phyloP scores from a whole-genome alignment of 73 alveolate species.

The Tetrahymena borealis region DNA sequence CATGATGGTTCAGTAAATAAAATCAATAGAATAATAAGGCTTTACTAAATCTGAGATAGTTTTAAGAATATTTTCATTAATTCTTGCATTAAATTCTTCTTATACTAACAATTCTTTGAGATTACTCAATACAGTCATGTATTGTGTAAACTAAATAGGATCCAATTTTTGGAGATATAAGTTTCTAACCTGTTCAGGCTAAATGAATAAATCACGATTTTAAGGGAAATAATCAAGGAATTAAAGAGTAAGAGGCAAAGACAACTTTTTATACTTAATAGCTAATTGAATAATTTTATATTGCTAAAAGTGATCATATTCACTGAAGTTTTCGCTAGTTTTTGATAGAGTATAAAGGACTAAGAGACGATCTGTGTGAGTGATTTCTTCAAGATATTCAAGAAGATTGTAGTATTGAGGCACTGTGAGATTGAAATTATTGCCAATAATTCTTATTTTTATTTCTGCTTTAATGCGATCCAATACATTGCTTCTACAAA shows the following conservation, averaged over 20 bases:
- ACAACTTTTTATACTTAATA: not conserved
- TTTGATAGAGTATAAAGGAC: not conserved
- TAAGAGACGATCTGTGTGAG: not conserved
- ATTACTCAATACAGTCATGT: not conserved
- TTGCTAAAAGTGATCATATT: not conserved
- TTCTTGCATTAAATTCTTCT: not conserved
- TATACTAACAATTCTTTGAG: not conserved
- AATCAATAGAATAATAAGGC: not conserved
- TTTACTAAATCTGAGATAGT: not conserved
- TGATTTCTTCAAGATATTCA: not conserved
- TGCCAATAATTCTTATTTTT: not conserved
- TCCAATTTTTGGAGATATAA: not conserved
- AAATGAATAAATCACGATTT: not conserved
- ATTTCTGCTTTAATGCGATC: not conserved
- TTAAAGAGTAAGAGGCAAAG: not conserved
- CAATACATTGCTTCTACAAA: not conserved
- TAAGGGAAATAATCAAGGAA: not conserved
- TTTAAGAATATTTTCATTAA: not conserved
- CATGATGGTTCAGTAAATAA: no score
- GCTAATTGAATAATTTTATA: not conserved
- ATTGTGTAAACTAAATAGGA: not conserved
- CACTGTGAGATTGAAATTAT: not conserved
- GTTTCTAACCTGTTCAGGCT: not conserved
- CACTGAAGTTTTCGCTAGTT: not conserved
- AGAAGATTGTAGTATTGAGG: not conserved